Base-by-base conservation (phyloP, 768 basidiomycete genomes). In the Chalciporus sphaerocephalus region DNA sequence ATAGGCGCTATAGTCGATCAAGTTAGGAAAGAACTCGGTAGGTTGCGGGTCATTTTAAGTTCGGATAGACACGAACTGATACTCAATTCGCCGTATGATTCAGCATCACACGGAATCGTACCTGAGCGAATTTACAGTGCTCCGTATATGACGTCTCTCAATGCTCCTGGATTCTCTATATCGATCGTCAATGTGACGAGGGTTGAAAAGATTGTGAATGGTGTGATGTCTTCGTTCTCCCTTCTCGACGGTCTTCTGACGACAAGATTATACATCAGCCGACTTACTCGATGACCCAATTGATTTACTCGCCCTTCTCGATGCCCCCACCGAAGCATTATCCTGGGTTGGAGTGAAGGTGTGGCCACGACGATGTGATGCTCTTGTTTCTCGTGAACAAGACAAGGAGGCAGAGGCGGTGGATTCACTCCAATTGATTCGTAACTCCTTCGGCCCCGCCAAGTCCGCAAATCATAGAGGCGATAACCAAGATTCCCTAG, bases 91-190 rank as follows among this genome's bases (percentile, higher is more conserved):
- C 17, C 15, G 16, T n/a, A 32, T 30, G 20, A 10, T 27, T 17
- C 37, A 75, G 71, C 51, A 5, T 51, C 46, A 1, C 41, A 52
- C 9, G 39, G 58, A 18, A 64, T 78, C 23, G 47, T 54, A 34
- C 76, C 73, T 0, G 49, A 57, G 13, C 62, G 78, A 15, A 65
- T 78, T 9, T 77, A 76, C 55, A 60, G 65, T 6, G 73, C 75
- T 4, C 59, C 73, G 2, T 81, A 73, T 59, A 80, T 81, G 77
- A 79, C 79, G 2, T 78, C 76, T 7, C 69, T 81, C 48, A 80
- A 80, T 54, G 76, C 76, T n/a, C 79, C 80, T 1, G 78, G 78
- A 20, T 74, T 80, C 55, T 79, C 76, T 2, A 59, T 79, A 33
- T 76, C 76, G 13, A 56, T 79, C 4, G 64, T 79, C 11, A 79